Evolutionary conservation across 148 eudicot genomes (phyloP), one percentile per base, ranked within the genome.

Genomic region (Diospyros lotus): DNA sequence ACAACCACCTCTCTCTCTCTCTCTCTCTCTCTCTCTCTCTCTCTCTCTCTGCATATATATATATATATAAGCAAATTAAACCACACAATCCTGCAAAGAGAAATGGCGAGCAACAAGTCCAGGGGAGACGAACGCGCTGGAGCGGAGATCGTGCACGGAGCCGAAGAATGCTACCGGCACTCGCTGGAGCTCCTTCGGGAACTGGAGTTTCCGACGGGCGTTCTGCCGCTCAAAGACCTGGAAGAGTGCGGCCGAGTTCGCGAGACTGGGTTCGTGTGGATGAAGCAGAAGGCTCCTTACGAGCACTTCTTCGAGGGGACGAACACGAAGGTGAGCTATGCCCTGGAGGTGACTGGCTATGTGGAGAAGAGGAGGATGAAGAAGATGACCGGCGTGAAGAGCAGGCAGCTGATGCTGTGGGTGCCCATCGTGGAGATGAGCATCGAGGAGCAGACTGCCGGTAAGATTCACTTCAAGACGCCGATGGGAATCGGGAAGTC

Each of bases 211-310:
- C 98, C 98, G 0, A 84, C 71, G 54, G 98, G 98, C 0, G 90
- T 92, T 1, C 82, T 91, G 56, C 97, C 98, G 2, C 78, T 94
- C 7, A 83, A 90, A 80, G 90, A 92, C 50, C 81, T 94, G 1
- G 88, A 76, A 15, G 98, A 94, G 79, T 91, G 95, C 18, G 98
- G 98, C 1, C 63, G 89, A 14, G 97, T 94, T 0, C 82, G 82
- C 7, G 87, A 85, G 8, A 94, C 98, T 0, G 98, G 98, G 5
- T 94, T 90, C 51, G 92, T 94, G 17, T 92, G 97, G 98, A 91
- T 94, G 98, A 94, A 85, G 69, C 95, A 88, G 58, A 85, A 85
- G 69, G 85, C 82, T 0, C 87, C 93, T 1, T 91, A 84, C 12
- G 92, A 91, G 84, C 97, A 94, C 71, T 86, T 87, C 65, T 91